A percentile compares a stretch with the other conserved stretches of the same genome.
Conservation (phyloP, 2,329 filamentous ascomycete genomes). For the Paecilomyces sp. region DNA sequence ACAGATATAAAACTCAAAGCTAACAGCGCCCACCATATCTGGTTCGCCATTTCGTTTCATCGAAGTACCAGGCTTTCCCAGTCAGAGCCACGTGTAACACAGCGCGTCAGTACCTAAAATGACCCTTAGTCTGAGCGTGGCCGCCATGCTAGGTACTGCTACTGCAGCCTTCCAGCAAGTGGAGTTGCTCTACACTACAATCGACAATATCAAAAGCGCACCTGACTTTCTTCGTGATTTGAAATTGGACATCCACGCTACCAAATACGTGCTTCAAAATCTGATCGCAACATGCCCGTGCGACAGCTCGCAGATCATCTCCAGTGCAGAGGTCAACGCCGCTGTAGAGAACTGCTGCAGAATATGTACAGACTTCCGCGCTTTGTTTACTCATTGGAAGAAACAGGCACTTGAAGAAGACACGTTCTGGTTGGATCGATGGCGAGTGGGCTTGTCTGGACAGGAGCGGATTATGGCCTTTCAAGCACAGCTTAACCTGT, state of each 20-base stretch:
- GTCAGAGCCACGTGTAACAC: neutral
- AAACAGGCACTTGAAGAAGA: neutral
- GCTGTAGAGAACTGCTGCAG: neutral
- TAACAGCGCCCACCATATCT: neutral
- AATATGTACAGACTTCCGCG: neutral
- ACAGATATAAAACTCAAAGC: neutral
- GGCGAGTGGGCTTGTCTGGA: neutral
- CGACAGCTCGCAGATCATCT: neutral
- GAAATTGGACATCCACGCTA: neutral
- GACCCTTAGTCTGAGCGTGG: neutral
- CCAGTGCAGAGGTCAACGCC: neutral
- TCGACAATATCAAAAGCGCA: neutral
- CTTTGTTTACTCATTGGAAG: neutral
- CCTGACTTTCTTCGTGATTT: neutral
- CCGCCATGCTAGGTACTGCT: neutral
- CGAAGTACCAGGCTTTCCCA: neutral
- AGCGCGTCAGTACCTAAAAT: neutral
- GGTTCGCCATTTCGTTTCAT: neutral
- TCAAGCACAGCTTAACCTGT: slow-evolving; percentile 1
- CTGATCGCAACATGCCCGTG: neutral
- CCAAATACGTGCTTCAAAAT: neutral
- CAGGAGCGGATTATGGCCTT: neutral
- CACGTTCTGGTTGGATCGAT: neutral
- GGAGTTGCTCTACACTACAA: neutral
- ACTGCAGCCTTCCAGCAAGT: neutral